Evolutionary conservation across 177 flowering plant species (phyloP).

Genomic region (Vitis hybrid): DNA sequence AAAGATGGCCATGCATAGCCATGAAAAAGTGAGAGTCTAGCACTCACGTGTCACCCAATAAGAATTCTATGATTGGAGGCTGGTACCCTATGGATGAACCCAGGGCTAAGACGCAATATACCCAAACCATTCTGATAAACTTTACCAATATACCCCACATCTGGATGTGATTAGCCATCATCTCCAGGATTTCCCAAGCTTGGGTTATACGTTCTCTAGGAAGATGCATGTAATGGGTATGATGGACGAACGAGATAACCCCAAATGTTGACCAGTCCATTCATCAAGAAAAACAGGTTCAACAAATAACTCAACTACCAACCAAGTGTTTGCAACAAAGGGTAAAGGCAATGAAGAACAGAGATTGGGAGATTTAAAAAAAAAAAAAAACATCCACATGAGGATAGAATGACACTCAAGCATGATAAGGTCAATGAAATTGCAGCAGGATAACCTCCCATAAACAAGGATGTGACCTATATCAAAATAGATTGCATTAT

Average conservation of each 20-base stretch:
- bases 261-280: slow-evolving; percentile 75
- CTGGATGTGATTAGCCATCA: too few relatives aligned
- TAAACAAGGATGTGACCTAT: slow-evolving; percentile 32
- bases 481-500: too few relatives aligned
- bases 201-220: slow-evolving; percentile 14
- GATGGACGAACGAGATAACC: slow-evolving; percentile 52
- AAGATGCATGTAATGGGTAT: slow-evolving; percentile 39
- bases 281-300: slow-evolving; percentile 90
- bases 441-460: slow-evolving; percentile 77
- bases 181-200: too few relatives aligned
- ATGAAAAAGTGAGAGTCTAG: too few relatives aligned
- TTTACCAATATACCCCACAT: too few relatives aligned
- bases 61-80: too few relatives aligned
- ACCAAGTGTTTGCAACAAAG: slow-evolving; percentile 77
- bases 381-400: slow-evolving; percentile 63
- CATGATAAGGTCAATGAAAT: slow-evolving; percentile 62
- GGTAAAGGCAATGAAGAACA: slow-evolving; percentile 76
- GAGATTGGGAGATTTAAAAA: slow-evolving; percentile 48
- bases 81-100: too few relatives aligned
- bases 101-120: too few relatives aligned
- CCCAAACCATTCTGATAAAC: too few relatives aligned
- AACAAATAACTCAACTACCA: slow-evolving; percentile 76
- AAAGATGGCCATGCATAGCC: too few relatives aligned
- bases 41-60: too few relatives aligned
- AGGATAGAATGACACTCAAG: slow-evolving; percentile 48